phyloP scores from a whole-genome alignment of 164 flowering plant species.

The Stephania yunnanensis region DNA sequence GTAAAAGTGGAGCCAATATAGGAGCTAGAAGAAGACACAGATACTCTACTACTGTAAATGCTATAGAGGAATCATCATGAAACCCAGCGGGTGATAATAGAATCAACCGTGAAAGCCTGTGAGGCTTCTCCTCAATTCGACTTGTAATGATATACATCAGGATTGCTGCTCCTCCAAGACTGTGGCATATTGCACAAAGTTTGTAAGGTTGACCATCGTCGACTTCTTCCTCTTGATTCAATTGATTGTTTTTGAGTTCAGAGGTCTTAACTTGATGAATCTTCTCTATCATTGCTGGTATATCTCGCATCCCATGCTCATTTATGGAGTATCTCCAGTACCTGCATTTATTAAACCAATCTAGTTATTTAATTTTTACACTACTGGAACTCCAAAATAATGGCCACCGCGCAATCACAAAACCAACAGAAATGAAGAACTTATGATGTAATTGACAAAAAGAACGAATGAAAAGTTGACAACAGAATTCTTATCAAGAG shows the following conservation, averaged over 20 bases:
- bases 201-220: constrained; percentile 69
- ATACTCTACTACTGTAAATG: constrained; percentile 45
- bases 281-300: constrained; percentile 90
- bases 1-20: constrained; percentile 53
- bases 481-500: too few relatives aligned
- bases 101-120: constrained; percentile 76
- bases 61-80: constrained; percentile 64
- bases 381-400: neutral
- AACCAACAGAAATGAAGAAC: too few relatives aligned
- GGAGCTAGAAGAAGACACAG: constrained; percentile 52
- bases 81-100: constrained; percentile 94
- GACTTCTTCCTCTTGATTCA: constrained; percentile 35
- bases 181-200: constrained; percentile 79
- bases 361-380: neutral
- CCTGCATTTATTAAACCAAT: constrained; percentile 34
- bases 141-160: constrained; percentile 72
- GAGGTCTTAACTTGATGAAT: constrained; percentile 73
- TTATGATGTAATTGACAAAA: too few relatives aligned
- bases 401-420: neutral
- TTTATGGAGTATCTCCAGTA: constrained; percentile 91
- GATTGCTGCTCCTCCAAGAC: constrained; percentile 96
- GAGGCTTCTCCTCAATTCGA: constrained; percentile 71
- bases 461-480: too few relatives aligned
- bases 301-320: constrained; percentile 87
- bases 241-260: constrained; percentile 44